Evolutionary conservation across 106 monocot genomes (phyloP).

Genomic region (Allium sativum): DNA sequence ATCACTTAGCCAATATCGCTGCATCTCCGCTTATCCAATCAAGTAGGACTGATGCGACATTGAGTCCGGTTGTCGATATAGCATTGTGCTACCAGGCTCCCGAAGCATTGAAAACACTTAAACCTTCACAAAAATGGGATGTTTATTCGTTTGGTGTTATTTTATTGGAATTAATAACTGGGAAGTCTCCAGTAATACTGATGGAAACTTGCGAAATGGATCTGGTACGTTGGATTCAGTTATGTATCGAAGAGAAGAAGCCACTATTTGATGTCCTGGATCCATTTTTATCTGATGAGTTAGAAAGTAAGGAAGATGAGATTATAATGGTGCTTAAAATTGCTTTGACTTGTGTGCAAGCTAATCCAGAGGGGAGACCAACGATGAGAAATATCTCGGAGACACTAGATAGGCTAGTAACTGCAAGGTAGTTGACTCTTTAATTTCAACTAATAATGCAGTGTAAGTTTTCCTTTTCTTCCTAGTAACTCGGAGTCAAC

Average conservation of each 20-base stretch:
- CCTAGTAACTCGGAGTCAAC: too few species aligned
- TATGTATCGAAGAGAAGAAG: constrained; percentile 55
- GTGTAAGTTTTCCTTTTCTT: too few species aligned
- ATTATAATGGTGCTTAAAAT: constrained; percentile 47
- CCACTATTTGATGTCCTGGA: constrained; percentile 41
- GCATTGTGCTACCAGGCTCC: constrained; percentile 75
- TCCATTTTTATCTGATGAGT: constrained; percentile 21
- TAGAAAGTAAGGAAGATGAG: constrained; percentile 31
- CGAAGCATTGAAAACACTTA: constrained; percentile 53
- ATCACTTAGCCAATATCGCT: constrained; percentile 52
- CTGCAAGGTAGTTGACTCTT: not conserved
- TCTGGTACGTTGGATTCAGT: constrained; percentile 56
- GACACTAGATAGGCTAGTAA: constrained; percentile 17
- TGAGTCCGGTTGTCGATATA: constrained; percentile 31
- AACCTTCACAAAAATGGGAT: constrained; percentile 94
- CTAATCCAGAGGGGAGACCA: constrained; percentile 47
- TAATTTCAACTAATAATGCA: not conserved
- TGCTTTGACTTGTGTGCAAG: constrained; percentile 50
- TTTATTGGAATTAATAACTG: constrained; percentile 73
- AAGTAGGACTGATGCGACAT: constrained; percentile 21
- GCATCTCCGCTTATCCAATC: constrained; percentile 43
- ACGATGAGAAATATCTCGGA: constrained; percentile 46
- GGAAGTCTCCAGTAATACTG: constrained; percentile 48
- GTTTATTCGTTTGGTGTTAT: constrained; percentile 77
- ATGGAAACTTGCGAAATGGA: constrained; percentile 49